phyloP scores from a whole-genome alignment of 2,329 filamentous ascomycete genomes.

The Colletotrichum coccodes region DNA sequence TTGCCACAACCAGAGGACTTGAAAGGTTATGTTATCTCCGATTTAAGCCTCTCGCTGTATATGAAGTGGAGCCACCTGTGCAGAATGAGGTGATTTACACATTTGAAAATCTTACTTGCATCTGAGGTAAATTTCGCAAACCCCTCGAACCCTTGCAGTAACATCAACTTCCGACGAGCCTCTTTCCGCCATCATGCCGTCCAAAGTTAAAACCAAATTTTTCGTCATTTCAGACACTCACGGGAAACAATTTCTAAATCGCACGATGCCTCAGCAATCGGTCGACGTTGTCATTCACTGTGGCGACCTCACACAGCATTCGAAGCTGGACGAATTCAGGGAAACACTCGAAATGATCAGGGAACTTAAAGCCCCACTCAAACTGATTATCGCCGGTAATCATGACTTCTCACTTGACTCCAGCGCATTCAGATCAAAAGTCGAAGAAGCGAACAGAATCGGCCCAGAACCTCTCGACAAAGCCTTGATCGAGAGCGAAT shows the following conservation, averaged over 20 bases:
- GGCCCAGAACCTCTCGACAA: not conserved
- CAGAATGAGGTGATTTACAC: too few species aligned
- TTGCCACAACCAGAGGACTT: too few species aligned
- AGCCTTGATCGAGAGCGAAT: slow-evolving; percentile 45
- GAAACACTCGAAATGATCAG: slow-evolving; percentile 49
- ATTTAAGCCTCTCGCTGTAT: too few species aligned
- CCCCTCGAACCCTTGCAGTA: too few species aligned
- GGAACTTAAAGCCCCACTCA: slow-evolving; percentile 53
- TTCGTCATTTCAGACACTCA: slow-evolving; percentile 15
- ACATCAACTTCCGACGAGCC: too few species aligned
- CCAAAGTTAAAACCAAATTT: too few species aligned
- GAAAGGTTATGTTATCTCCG: too few species aligned
- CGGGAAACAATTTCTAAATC: not conserved
- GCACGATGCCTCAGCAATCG: not conserved
- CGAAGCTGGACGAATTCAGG: slow-evolving; percentile 51
- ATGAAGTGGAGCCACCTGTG: too few species aligned
- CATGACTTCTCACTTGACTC: slow-evolving; percentile 58
- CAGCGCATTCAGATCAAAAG: not conserved
- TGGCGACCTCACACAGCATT: slow-evolving; percentile 58
- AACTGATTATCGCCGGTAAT: slow-evolving; percentile 61
- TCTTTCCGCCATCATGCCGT: too few species aligned
- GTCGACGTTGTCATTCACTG: slow-evolving; percentile 62
- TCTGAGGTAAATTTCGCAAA: too few species aligned
- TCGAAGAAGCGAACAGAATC: not conserved
- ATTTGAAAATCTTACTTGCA: too few species aligned